Evolutionary conservation across 345 rosid genomes (phyloP), one percentile per base, ranked within the genome.

Genomic region (Salix koriyanagi): DNA sequence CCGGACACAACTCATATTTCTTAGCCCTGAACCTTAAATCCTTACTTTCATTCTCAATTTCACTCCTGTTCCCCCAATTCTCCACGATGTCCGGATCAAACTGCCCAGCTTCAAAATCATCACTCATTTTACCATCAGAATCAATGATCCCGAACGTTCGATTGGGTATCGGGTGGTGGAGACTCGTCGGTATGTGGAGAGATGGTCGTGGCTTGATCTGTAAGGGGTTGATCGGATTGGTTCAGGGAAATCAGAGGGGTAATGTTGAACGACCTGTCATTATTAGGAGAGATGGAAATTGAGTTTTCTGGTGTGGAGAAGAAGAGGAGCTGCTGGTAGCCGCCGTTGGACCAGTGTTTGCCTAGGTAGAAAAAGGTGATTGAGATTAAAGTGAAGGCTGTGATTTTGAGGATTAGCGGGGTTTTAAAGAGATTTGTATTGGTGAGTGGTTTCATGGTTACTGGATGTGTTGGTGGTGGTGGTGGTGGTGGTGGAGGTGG

Each of bases 301-400:
- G 87, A 78, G 5, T 36, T 73, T 71, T 19, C 83, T 21, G 84
- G 79, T n/a, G 88, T 50, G 52, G 98, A 77, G 90, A 87, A 94
- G 91, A 96, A 93, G 67, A 94, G 32, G 83, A 92, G 93, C 72
- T 89, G 94, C 41, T 83, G 91, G 78, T 82, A 80, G 56, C 85
- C 90, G 37, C 83, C 87, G 67, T 67, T 26, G 70, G 97, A 91
- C 94, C 92, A 96, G 84, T 90, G 91, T 80, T 89, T 91, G 66
- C 98, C 99, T 67, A 92, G 60, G 91, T 89, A 92, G 85, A 96
- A 96, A 86, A 88, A 96, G 52, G 87, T 80, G 70, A 87, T 70
- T 69, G 97, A 80, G 82, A 96, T 69, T 70, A 88, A 82, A 66
- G 84, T 4, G 65, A 91, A 84, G 50, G 88, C 87, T 28, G 85